Conservation (phyloP, 352 stramenopile genomes). For the Phytophthora nicotianae region DNA sequence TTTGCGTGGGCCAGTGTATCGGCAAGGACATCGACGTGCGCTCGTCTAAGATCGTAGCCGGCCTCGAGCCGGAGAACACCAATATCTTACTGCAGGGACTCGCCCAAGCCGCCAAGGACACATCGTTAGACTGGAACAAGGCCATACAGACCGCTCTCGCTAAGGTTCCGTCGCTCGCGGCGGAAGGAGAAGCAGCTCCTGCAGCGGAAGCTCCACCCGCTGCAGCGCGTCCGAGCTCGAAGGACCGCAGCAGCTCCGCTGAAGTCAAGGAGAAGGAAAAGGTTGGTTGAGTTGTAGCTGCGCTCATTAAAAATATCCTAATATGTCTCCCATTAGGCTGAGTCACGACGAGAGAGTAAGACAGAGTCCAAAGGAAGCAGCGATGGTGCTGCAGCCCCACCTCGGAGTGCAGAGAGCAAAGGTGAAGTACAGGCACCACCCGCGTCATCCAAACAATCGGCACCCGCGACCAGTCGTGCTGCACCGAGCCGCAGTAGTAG, state of each 20-base stretch:
- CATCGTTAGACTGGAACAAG: constrained; percentile 67
- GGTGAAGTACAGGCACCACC: constrained; percentile 33
- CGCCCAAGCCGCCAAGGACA: constrained; percentile 58
- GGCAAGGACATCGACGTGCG: constrained; percentile 76
- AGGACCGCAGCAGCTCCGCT: constrained; percentile 49
- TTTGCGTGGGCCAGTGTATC: constrained; percentile 68
- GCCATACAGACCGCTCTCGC: constrained; percentile 67
- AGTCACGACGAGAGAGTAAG: constrained; percentile 43
- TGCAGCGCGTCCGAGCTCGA: constrained; percentile 42
- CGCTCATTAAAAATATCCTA: neutral
- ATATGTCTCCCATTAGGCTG: neutral
- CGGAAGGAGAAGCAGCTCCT: constrained; percentile 45
- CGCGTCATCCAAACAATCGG: constrained; percentile 30
- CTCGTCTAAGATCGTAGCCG: constrained; percentile 86
- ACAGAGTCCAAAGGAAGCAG: constrained; percentile 31
- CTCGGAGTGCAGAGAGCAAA: constrained; percentile 47
- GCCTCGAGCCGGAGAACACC: constrained; percentile 85
- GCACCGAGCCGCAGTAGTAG: constrained; percentile 46
- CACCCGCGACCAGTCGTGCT: constrained; percentile 19
- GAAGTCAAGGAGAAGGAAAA: constrained; percentile 70
- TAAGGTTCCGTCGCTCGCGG: constrained; percentile 67
- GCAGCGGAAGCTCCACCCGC: constrained; percentile 22
- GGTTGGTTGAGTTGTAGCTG: constrained; percentile 4
- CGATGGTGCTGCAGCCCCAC: constrained; percentile 20
- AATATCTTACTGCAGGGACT: constrained; percentile 82